Evolutionary conservation across 441 rosid genomes (phyloP), one percentile per base, ranked within the genome.

Genomic region (Gossypium davidsonii): DNA sequence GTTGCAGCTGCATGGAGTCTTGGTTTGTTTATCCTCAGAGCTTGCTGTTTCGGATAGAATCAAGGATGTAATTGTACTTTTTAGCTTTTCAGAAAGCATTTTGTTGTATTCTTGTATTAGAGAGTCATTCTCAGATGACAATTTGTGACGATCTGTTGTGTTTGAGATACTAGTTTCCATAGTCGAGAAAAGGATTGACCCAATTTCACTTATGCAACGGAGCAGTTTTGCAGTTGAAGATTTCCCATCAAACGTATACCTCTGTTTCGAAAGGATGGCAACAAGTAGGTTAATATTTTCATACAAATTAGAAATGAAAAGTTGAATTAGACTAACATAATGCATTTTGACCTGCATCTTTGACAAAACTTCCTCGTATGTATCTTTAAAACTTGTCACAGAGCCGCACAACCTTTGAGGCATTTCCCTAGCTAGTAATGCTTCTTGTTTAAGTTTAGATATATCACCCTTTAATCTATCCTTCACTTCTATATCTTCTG

Each of bases 371-470:
- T 87, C 93, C 62, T 83, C 77, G 72, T 81, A 84, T 71, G 82
- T 60, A 56, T 85, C 85, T 74, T 72, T 87, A 82, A 88, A 89
- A 76, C 68, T 77, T 52, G 83, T 82, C 70, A 91, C 60, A 5
- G 90, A 87, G 55, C 75, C 79, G 9, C 70, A 74, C 39, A 93
- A 74, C 67, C 82, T 81, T 81, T 64, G 81, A 65, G 95, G 93
- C 58, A 84, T 77, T 76, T 84, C 89, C 80, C 26, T 79, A 72
- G 75, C 23, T 9, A 39, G 52, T 28, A 69, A 63, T 60, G 72
- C 79, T 84, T 91, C 85, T 76, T 83, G 84, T 82, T 79, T 85
- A 68, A 90, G 88, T 80, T 86, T 81, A 73, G 89, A 80, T 60
- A 91, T 76, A 86, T 91, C 90, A 75, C 75, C 83, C 77, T 68